phyloP scores from a whole-genome alignment of 768 basidiomycete genomes.

The Lanmaoa pseudosensibilis region DNA sequence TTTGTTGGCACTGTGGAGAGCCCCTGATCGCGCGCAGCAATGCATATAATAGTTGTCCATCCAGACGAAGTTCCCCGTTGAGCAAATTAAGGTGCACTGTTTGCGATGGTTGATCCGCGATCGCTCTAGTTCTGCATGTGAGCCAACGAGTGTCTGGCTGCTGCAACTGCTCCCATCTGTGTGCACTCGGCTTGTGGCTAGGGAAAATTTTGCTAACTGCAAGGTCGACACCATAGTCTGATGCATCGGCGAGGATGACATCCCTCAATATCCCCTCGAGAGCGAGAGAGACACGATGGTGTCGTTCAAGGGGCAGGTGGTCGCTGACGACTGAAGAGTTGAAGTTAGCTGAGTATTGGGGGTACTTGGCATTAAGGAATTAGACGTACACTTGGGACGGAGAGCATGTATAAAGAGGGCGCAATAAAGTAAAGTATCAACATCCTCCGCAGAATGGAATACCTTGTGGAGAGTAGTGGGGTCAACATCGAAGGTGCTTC shows the following conservation, averaged over 20 bases:
- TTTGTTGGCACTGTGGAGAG: neutral
- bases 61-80: conserved; percentile 15
- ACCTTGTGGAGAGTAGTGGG: neutral
- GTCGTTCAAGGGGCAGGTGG: conserved; percentile 13
- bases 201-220: conserved; percentile 9
- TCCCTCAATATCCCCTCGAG: conserved; percentile 12
- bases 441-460: neutral
- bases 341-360: neutral
- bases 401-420: conserved; percentile 22
- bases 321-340: neutral
- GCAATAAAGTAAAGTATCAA: conserved; percentile 14
- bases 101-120: neutral
- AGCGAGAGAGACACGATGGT: conserved; percentile 21
- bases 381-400: neutral
- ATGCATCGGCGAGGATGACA: neutral
- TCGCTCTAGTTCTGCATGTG: neutral
- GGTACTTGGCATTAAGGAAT: neutral
- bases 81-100: conserved; percentile 7
- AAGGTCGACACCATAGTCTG: conserved; percentile 11
- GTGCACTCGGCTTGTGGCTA: conserved; percentile 5
- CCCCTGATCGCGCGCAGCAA: conserved; percentile 3
- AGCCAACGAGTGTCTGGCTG: conserved; percentile 16
- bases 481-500: neutral
- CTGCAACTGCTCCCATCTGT: conserved; percentile 5
- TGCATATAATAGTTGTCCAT: conserved; percentile 12